A percentile compares a stretch with the other conserved stretches of the same genome.
Evolutionary conservation across 768 basidiomycete genomes (phyloP).

Genomic region (Hypholoma sublateritium): DNA sequence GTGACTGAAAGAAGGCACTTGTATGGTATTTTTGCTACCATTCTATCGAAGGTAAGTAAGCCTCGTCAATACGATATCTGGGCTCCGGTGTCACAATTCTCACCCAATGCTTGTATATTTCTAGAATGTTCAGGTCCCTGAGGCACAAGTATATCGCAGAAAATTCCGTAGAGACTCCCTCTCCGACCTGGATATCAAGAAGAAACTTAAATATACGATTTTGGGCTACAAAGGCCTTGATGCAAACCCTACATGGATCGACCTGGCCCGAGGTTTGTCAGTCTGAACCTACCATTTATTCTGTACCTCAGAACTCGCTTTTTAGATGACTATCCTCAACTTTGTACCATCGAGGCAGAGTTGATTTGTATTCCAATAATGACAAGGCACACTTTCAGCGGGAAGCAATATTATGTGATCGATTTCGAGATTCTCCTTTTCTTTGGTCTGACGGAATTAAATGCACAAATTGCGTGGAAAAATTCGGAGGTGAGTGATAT

Average conservation of each 20-base stretch:
- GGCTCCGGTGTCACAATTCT: not conserved
- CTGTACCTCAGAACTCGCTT: not conserved
- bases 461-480: not conserved
- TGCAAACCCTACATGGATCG: not conserved
- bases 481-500: not conserved
- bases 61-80: not conserved
- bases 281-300: no score
- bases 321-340: not conserved
- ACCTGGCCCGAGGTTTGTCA: not conserved
- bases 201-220: not conserved
- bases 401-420: not conserved
- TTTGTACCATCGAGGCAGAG: not conserved
- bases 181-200: not conserved
- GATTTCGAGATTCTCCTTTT: not conserved
- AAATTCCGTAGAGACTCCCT: not conserved
- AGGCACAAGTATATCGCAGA: not conserved
- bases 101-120: not conserved
- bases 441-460: not conserved
- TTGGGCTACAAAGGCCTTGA: not conserved
- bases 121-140: not conserved
- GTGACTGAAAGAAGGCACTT: slow-evolving; percentile 32
- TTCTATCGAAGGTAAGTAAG: slow-evolving; percentile 40
- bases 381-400: not conserved
- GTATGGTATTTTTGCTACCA: slow-evolving; percentile 31
- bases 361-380: not conserved